Evolutionary conservation across 1,284 basidiomycete species (phyloP), one percentile per base, ranked within the genome.

Genomic region (Nidula niveotomentosa): DNA sequence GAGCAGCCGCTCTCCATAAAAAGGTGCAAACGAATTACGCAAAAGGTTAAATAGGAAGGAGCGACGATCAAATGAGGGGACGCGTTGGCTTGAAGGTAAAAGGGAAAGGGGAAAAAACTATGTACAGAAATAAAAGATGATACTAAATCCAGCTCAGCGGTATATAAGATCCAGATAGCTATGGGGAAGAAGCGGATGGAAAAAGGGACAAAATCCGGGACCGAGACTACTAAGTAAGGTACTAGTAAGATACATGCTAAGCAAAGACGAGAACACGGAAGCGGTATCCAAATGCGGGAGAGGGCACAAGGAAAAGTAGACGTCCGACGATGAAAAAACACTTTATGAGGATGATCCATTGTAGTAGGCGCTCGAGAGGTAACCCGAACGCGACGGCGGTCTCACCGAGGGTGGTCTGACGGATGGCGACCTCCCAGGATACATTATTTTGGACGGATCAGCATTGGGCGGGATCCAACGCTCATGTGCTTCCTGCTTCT

Each of bases 401-500:
- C 12, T 41, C 39, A 41, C 12, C 39, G 39, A 23, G 23, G 23
- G 23, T 3, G 23, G 23, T 23, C 23, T 23, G 23, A 23, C 23
- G 23, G 23, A 23, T 23, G 61, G 61, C 12, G 63, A 56, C 36
- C 63, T 61, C 23, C 23, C 23, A 5, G 23, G 23, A 23, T 23
- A 23, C 23, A 23, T 23, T 23, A 23, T 23, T 23, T 23, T 23
- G 23, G 23, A 23, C 23, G 23, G 23, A 23, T 23, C 23, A 23
- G 23, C 23, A 5, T 59, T 12, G 60, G 54, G 73, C 4, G 80
- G 81, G 51, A 82, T 71, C 81, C 82, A 83, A 39, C 77, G 73
- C 61, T 83, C 76, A 51, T 78, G 80, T 39, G 79, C 70, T 41
- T 73, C 67, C 15, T 69, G 68, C 63, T 78, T 81, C 69, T 84